phyloP scores from a whole-genome alignment of 768 basidiomycete species.

The Tricholoma terreum region DNA sequence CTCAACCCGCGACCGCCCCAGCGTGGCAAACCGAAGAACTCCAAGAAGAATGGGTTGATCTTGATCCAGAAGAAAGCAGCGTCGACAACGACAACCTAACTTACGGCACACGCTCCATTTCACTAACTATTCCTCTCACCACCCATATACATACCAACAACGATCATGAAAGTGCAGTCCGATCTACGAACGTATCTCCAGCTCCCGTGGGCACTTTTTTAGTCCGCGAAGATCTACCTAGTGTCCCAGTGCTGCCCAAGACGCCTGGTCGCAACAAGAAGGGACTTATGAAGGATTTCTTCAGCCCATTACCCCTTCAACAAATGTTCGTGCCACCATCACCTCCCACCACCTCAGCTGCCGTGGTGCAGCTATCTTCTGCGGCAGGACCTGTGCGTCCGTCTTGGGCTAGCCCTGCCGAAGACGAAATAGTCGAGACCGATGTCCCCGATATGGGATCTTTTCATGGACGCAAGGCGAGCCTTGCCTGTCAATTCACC shows the following conservation, averaged over 20 bases:
- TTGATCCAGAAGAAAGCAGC: constrained; percentile 40
- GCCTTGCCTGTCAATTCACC: constrained; percentile 65
- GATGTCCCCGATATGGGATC: constrained; percentile 49
- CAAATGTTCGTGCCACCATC: constrained; percentile 94
- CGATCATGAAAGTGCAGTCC: constrained; percentile 27
- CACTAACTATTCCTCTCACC: constrained; percentile 55
- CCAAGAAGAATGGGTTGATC: constrained; percentile 87
- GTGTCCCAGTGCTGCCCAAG: constrained; percentile 55
- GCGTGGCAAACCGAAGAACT: constrained; percentile 90
- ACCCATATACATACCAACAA: constrained; percentile 49
- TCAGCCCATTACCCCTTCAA: constrained; percentile 84
- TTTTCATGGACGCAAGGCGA: constrained; percentile 44
- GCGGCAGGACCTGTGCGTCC: constrained; percentile 5
- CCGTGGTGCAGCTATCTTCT: constrained; percentile 12
- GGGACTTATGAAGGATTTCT: constrained; percentile 72
- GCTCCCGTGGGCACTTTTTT: constrained; percentile 66
- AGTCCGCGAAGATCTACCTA: constrained; percentile 64
- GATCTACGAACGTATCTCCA: constrained; percentile 25
- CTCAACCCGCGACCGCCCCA: constrained; percentile 33
- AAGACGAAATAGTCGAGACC: constrained; percentile 47
- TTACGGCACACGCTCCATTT: constrained; percentile 55
- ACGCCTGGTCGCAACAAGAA: constrained; percentile 64
- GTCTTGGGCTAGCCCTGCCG: constrained; percentile 4
- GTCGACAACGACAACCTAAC: constrained; percentile 37
- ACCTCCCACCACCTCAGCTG: constrained; percentile 45